These are phyloP conservation scores for Stropharia rugosoannulata DNA, from an alignment of 768 basidiomycete species.

Conservation along the genomic window DNA sequence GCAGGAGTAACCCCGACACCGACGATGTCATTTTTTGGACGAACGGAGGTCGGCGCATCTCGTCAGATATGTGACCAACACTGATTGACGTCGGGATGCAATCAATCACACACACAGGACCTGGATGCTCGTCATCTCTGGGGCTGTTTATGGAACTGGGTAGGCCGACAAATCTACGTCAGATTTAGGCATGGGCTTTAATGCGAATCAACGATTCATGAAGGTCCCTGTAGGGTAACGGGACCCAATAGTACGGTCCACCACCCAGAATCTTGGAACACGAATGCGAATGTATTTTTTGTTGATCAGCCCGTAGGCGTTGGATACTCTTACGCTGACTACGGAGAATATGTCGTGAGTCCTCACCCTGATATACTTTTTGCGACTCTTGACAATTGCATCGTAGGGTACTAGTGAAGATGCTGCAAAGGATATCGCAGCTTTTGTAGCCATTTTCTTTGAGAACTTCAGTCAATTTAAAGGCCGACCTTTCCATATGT, in stretches of 20 bases:
- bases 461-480: slow-evolving; percentile 73
- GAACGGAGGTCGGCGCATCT: slow-evolving; percentile 37
- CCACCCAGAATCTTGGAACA: slow-evolving; percentile 67
- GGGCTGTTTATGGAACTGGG: slow-evolving; percentile 77
- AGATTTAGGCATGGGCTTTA: slow-evolving; percentile 2
- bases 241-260: slow-evolving; percentile 47
- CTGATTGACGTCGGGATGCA: too few species aligned
- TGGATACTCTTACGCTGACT: slow-evolving; percentile 64
- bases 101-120: slow-evolving; percentile 26
- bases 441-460: slow-evolving; percentile 72
- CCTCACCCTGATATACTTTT: not conserved
- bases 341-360: slow-evolving; percentile 58
- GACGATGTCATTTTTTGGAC: slow-evolving; percentile 63
- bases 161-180: slow-evolving; percentile 27
- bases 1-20: slow-evolving; percentile 52
- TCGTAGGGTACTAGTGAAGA: slow-evolving; percentile 60
- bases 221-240: slow-evolving; percentile 68
- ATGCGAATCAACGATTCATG: not conserved
- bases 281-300: slow-evolving; percentile 62
- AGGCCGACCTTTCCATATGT: slow-evolving; percentile 62
- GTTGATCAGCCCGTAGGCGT: slow-evolving; percentile 63
- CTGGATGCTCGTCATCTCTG: slow-evolving; percentile 42
- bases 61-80: not conserved
- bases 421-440: slow-evolving; percentile 68
- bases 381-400: not conserved